Evolutionary conservation across 2,329 filamentous ascomycete genomes (phyloP).

Genomic region (Thelonectria olida): DNA sequence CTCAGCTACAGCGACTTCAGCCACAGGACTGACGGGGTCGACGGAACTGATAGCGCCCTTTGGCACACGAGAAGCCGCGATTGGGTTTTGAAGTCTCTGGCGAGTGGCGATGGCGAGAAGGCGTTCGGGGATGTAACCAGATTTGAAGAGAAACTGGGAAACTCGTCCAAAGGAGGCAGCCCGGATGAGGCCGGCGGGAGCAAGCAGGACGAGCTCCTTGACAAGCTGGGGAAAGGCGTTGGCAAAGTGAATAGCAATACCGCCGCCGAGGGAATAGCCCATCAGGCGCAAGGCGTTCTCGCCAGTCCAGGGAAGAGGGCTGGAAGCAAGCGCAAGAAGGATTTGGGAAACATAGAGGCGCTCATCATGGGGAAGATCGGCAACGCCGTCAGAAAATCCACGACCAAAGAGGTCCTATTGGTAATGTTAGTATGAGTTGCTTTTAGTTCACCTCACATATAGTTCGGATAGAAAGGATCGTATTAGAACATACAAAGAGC

Average conservation of each 20-base stretch:
- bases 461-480: constrained; percentile 14
- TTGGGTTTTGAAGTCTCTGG: constrained; percentile 59
- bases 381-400: constrained; percentile 72
- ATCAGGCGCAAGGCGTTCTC: constrained; percentile 68
- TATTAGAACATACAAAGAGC: constrained; percentile 69
- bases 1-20: constrained; percentile 56
- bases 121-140: constrained; percentile 62
- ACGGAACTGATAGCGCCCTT: constrained; percentile 40
- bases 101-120: constrained; percentile 60
- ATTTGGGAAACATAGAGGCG: constrained; percentile 78
- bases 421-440: constrained; percentile 11
- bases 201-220: constrained; percentile 76
- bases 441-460: too few species aligned
- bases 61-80: constrained; percentile 49
- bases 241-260: constrained; percentile 79
- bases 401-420: constrained; percentile 72
- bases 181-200: constrained; percentile 79
- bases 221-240: constrained; percentile 77
- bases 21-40: constrained; percentile 19
- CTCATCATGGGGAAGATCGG: constrained; percentile 75
- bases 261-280: constrained; percentile 86
- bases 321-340: constrained; percentile 75
- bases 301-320: constrained; percentile 73
- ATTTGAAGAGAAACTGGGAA: constrained; percentile 62
- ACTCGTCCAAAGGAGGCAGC: constrained; percentile 60